Evolutionary conservation across 2,329 filamentous ascomycete genomes (phyloP).

Genomic region (Pseudocercospora fuligena): DNA sequence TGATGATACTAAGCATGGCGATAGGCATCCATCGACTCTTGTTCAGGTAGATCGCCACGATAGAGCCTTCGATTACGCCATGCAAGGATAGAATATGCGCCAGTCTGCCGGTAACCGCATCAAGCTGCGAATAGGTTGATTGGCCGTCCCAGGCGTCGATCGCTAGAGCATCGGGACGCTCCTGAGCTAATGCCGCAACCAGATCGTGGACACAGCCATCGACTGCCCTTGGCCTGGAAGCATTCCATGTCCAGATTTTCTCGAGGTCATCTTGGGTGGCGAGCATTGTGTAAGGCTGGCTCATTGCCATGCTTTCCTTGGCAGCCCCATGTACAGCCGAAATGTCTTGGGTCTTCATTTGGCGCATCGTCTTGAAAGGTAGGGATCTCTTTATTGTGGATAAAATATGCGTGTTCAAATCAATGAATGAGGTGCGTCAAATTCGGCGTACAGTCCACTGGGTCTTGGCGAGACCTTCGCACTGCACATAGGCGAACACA

Average conservation of each 20-base stretch:
- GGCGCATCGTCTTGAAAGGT: background rate
- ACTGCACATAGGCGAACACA: background rate
- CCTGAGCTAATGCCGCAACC: constrained; percentile 24
- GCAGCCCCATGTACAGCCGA: background rate
- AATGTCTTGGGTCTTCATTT: background rate
- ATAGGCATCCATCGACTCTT: constrained; percentile 38
- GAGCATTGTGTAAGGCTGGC: background rate
- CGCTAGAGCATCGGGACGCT: constrained; percentile 30
- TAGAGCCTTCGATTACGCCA: background rate
- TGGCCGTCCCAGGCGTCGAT: constrained; percentile 38
- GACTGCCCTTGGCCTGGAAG: constrained; percentile 11
- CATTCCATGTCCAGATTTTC: constrained; percentile 29
- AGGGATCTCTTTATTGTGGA: background rate
- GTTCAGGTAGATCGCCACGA: constrained; percentile 34
- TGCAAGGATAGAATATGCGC: constrained; percentile 21
- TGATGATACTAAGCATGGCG: constrained; percentile 38
- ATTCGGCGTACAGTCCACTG: background rate
- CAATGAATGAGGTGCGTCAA: background rate
- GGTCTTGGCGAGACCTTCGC: background rate
- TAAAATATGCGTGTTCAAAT: background rate
- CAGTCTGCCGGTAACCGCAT: constrained; percentile 26
- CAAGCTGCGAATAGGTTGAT: constrained; percentile 35
- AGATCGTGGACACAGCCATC: constrained; percentile 30
- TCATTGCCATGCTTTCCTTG: background rate
- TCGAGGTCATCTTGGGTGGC: constrained; percentile 20